These are phyloP conservation scores for Rhizopogon vinicolor DNA, from an alignment of 768 basidiomycete species.

Conservation along the genomic window DNA sequence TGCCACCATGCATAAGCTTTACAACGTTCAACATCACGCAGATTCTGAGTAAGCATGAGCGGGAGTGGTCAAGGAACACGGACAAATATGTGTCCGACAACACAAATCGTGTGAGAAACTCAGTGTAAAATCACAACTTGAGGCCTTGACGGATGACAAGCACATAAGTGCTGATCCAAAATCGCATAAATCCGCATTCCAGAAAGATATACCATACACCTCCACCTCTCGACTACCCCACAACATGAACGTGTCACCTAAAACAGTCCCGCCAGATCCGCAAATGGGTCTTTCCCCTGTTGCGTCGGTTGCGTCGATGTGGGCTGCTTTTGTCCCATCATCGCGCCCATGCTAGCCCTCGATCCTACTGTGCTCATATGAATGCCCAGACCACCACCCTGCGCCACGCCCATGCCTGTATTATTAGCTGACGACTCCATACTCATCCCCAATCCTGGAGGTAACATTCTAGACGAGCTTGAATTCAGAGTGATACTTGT, in stretches of 20 bases:
- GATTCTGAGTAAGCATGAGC: too few relatives aligned
- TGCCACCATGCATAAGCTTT: too few relatives aligned
- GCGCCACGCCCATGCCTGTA: background rate
- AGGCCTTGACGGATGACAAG: too few relatives aligned
- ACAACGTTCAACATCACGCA: too few relatives aligned
- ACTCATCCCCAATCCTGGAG: conserved; percentile 6
- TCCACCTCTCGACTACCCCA: background rate
- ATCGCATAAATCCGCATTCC: background rate
- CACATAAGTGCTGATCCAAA: background rate
- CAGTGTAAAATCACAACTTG: too few relatives aligned
- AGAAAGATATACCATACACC: background rate
- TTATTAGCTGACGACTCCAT: conserved; percentile 1
- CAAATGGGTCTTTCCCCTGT: conserved; percentile 76
- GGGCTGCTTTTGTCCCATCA: conserved; percentile 18
- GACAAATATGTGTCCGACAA: too few relatives aligned
- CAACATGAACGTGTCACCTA: conserved; percentile 22
- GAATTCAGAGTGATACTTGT: conserved; percentile 4
- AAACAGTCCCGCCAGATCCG: conserved; percentile 76
- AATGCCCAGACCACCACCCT: background rate
- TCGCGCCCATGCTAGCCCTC: conserved; percentile 1
- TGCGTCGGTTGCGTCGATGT: conserved; percentile 15
- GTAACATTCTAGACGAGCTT: conserved; percentile 7
- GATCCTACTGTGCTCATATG: background rate
- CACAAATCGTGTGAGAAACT: too few relatives aligned
- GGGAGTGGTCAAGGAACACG: too few relatives aligned